Base-by-base conservation (phyloP, 1,139 yeast genomes). In the Candida freyschussii region DNA sequence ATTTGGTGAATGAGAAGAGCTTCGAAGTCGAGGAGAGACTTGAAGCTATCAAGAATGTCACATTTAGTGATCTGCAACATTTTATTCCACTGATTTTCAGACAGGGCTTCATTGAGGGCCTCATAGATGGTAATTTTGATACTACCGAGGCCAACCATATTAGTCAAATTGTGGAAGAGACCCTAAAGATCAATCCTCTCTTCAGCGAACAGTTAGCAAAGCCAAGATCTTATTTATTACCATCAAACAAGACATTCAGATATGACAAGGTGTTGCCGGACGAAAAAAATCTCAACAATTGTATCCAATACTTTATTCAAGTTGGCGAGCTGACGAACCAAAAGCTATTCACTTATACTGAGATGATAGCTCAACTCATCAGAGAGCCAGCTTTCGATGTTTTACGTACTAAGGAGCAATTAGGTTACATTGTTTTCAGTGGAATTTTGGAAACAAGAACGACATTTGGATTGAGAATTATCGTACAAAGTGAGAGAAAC, bases 361-460 rank as follows among this genome's bases (percentile, higher is more conserved):
- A 82, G 32, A 60, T 91, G 33, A 58, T 86, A 30, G 72, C 81
- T 1, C 87, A 84, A 36, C 69, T 87, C 41, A 65, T 82, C 30
- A 75, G 73, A 42, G 97, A 89, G 54, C 96, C 96, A 2, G 83
- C 89, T 34, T 91, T 91, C 57, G 80, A 85, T 55, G 85, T 83
- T 44, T 68, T 91, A 37, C 72, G 98, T 57, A 91, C 98, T 4
- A 80, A 85, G 49, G 98, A 91, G 58, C 97, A 91, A 55, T 66
- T 84, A 22, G 95, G 95, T 2, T 84, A 84, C 52, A 87, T 91
- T 39, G 98, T 91, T 0, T 86, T 85, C 55, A 78, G 93, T 23
- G 84, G 94, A 2, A 60, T 72, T 21, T 65, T 80, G 42, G 67
- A 70, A 36, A 73, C 85, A 1, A 72, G 94, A 52, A 81, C 93